phyloP scores from a whole-genome alignment of 495 filamentous ascomycete species.

The Parmelia sp. region DNA sequence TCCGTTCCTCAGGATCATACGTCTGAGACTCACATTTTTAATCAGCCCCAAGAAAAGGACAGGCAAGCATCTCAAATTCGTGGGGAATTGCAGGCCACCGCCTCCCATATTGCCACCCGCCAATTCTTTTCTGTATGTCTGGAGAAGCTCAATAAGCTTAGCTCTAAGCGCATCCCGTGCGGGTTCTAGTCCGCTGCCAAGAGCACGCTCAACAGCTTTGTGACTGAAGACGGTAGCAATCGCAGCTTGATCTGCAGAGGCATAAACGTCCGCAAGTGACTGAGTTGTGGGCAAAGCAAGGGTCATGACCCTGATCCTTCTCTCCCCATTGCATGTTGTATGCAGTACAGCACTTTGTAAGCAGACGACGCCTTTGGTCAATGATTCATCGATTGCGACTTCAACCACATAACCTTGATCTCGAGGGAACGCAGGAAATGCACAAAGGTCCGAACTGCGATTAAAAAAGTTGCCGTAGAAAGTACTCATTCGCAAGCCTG shows the following conservation, averaged over 20 bases:
- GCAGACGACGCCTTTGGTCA: conserved; percentile 90
- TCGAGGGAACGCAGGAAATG: conserved; percentile 94
- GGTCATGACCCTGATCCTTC: conserved; percentile 90
- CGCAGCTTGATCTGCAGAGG: conserved; percentile 87
- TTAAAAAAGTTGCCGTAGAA: conserved; percentile 99
- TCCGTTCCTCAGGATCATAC: background rate
- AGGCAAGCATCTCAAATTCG: conserved; percentile 80
- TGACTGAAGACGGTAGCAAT: conserved; percentile 93
- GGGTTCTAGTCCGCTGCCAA: conserved; percentile 80
- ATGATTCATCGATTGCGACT: conserved; percentile 91
- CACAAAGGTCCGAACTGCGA: conserved; percentile 89
- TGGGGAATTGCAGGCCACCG: conserved; percentile 84
- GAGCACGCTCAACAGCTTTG: conserved; percentile 88
- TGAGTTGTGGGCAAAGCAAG: conserved; percentile 88
- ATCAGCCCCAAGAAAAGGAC: conserved; percentile 89
- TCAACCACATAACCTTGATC: conserved; percentile 99
- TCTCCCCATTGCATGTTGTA: conserved; percentile 95
- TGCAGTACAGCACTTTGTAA: conserved; percentile 96
- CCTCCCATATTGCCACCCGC: conserved; percentile 93
- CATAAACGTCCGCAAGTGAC: conserved; percentile 83
- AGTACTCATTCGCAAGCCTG: conserved; percentile 89
- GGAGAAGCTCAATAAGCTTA: conserved; percentile 86
- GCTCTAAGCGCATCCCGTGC: conserved; percentile 83
- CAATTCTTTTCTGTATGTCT: conserved; percentile 94
- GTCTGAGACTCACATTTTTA: conserved; percentile 63